These are phyloP conservation scores for Phaeophleospora eucalypticola DNA, from an alignment of 2,329 filamentous ascomycete species.

Conservation along the genomic window DNA sequence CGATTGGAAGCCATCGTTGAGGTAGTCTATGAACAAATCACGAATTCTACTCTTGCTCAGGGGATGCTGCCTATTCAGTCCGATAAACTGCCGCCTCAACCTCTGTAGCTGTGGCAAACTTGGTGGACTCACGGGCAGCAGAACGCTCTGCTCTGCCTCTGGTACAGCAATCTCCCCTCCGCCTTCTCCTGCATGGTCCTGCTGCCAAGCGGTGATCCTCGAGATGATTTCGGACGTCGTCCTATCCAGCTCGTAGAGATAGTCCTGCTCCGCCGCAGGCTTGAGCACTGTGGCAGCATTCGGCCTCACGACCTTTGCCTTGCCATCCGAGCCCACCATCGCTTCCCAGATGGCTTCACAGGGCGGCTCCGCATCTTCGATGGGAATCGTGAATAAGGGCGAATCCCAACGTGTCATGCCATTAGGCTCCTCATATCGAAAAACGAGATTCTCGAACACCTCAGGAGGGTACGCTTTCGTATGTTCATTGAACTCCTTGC, in stretches of 20 bases:
- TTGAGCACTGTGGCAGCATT: constrained; percentile 72
- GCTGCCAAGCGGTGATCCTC: constrained; percentile 64
- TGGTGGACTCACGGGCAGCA: constrained; percentile 65
- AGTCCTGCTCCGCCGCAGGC: constrained; percentile 61
- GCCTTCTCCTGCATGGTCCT: constrained; percentile 59
- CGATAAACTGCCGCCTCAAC: constrained; percentile 71
- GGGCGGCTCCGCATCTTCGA: constrained; percentile 66
- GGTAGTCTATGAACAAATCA: constrained; percentile 40
- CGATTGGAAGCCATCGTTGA: constrained; percentile 37
- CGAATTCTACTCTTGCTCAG: constrained; percentile 38
- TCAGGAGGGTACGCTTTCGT: constrained; percentile 48
- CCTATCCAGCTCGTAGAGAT: constrained; percentile 74
- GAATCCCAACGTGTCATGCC: constrained; percentile 81
- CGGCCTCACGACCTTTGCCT: constrained; percentile 63
- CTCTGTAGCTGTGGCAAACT: constrained; percentile 70
- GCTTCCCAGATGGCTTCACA: constrained; percentile 72
- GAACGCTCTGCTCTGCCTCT: constrained; percentile 52
- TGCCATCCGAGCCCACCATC: constrained; percentile 57
- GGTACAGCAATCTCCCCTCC: constrained; percentile 56
- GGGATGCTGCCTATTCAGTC: constrained; percentile 64
- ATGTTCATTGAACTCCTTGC: constrained; percentile 59
- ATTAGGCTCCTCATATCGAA: constrained; percentile 82
- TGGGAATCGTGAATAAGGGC: constrained; percentile 73
- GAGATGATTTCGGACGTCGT: constrained; percentile 74
- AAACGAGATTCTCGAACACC: constrained; percentile 76